Evolutionary conservation across 2,329 filamentous ascomycete genomes (phyloP).

Genomic region (Didymella lethalis): DNA sequence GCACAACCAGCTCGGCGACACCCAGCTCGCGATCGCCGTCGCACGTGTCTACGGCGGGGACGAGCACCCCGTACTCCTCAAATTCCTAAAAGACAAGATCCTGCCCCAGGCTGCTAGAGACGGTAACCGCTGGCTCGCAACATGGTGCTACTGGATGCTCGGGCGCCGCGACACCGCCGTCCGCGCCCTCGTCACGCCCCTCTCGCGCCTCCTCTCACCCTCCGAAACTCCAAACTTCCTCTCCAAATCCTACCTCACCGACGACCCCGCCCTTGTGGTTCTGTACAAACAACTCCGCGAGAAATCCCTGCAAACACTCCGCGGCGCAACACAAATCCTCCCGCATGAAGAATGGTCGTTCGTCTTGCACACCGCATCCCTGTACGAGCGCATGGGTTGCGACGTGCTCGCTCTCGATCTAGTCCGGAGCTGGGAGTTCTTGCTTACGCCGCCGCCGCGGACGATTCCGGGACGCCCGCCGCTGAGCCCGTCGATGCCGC

Average conservation of each 20-base stretch:
- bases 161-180: slow-evolving; percentile 83
- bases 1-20: slow-evolving; percentile 83
- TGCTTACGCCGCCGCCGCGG: slow-evolving; percentile 54
- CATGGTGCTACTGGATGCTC: slow-evolving; percentile 95
- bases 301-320: slow-evolving; percentile 81
- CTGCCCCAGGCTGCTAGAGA: slow-evolving; percentile 78
- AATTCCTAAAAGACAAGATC: slow-evolving; percentile 80
- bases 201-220: slow-evolving; percentile 75
- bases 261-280: slow-evolving; percentile 88
- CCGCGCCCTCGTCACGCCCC: slow-evolving; percentile 79
- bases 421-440: slow-evolving; percentile 83
- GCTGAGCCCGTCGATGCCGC: slow-evolving; percentile 39
- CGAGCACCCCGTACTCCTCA: slow-evolving; percentile 73
- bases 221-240: slow-evolving; percentile 73
- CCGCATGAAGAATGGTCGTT: slow-evolving; percentile 87
- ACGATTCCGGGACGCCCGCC: slow-evolving; percentile 28
- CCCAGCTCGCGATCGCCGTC: slow-evolving; percentile 89
- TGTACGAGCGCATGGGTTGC: slow-evolving; percentile 92
- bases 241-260: slow-evolving; percentile 81
- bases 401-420: slow-evolving; percentile 88
- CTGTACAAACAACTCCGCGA: slow-evolving; percentile 87
- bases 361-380: slow-evolving; percentile 80
- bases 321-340: slow-evolving; percentile 82
- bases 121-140: slow-evolving; percentile 91
- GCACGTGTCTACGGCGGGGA: slow-evolving; percentile 89